Evolutionary conservation across 768 basidiomycete species (phyloP).

Genomic region (Russula sp.): DNA sequence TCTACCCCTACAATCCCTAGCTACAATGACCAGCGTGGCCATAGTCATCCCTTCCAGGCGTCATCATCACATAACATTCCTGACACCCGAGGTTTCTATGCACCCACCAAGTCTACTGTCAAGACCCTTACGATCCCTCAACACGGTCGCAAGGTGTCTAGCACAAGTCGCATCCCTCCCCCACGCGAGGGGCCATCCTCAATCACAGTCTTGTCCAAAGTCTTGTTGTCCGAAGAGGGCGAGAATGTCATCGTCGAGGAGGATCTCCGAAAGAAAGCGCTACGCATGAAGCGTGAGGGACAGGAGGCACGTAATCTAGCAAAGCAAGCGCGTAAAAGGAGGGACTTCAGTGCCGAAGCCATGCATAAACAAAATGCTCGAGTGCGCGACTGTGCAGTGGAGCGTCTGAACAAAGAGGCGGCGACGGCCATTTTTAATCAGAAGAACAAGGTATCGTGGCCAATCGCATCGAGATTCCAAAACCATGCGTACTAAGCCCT

Average conservation of each 20-base stretch:
- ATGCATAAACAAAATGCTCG: background rate
- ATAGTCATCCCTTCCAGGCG: too few relatives aligned
- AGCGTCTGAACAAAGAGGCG: constrained; percentile 8
- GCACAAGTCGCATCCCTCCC: too few relatives aligned
- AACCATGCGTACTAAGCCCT: background rate
- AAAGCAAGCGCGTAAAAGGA: background rate
- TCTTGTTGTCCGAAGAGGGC: background rate
- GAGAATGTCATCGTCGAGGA: background rate
- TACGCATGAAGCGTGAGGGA: background rate
- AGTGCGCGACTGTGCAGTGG: background rate
- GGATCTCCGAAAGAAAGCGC: constrained; percentile 13
- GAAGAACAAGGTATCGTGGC: constrained; percentile 14
- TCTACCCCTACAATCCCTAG: too few relatives aligned
- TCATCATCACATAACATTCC: too few relatives aligned
- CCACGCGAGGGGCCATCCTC: too few relatives aligned
- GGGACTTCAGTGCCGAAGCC: background rate
- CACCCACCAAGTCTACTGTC: too few relatives aligned
- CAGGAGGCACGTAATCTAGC: background rate
- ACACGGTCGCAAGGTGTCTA: too few relatives aligned
- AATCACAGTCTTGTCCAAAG: too few relatives aligned
- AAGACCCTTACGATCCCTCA: too few relatives aligned
- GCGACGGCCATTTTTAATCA: constrained; percentile 7
- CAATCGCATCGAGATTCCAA: background rate
- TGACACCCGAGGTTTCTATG: too few relatives aligned
- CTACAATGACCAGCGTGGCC: too few relatives aligned